Percentiles rank a stretch among this genome's conserved stretches.
These are phyloP conservation scores for Lepidium didymum DNA, from an alignment of 345 rosid genomes.

Conservation along the genomic window DNA sequence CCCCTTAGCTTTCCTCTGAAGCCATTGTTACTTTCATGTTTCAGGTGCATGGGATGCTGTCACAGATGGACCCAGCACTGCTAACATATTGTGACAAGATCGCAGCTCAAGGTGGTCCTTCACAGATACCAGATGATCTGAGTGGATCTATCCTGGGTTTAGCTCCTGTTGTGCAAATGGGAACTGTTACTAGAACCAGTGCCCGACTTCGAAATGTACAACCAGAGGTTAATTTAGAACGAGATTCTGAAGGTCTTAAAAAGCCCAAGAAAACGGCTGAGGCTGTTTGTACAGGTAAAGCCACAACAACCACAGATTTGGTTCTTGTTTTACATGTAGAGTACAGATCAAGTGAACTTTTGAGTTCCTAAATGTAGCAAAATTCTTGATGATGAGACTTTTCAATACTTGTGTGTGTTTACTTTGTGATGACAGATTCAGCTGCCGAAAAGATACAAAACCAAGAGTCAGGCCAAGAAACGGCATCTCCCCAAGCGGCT, in stretches of 20 bases:
- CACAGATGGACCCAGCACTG: conserved; percentile 99
- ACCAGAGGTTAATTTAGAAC: conserved; percentile 70
- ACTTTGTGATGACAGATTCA: conserved; percentile 20
- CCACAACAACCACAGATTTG: not conserved
- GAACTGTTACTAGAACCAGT: conserved; percentile 76
- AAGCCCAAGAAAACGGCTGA: conserved; percentile 70
- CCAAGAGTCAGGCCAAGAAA: conserved; percentile 40
- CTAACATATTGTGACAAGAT: conserved; percentile 82
- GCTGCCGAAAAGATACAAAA: conserved; percentile 48
- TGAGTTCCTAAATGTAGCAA: not conserved
- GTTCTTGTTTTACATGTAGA: not conserved
- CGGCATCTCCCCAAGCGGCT: conserved; percentile 29
- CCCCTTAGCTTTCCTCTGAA: not conserved
- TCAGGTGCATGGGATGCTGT: conserved; percentile 95
- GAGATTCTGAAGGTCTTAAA: conserved; percentile 64
- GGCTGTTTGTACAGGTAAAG: conserved; percentile 49
- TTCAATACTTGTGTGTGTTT: not conserved
- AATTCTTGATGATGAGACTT: not conserved
- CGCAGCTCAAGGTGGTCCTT: conserved; percentile 80
- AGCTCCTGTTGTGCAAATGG: conserved; percentile 72
- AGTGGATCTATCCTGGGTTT: conserved; percentile 53
- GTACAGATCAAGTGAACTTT: not conserved
- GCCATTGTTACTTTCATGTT: not conserved
- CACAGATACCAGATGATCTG: conserved; percentile 65
- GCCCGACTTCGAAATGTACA: conserved; percentile 93